Percentiles rank a stretch among this genome's conserved stretches.
These are phyloP conservation scores for Pichia nakasei DNA, from an alignment of 805 yeast species.

Conservation along the genomic window DNA sequence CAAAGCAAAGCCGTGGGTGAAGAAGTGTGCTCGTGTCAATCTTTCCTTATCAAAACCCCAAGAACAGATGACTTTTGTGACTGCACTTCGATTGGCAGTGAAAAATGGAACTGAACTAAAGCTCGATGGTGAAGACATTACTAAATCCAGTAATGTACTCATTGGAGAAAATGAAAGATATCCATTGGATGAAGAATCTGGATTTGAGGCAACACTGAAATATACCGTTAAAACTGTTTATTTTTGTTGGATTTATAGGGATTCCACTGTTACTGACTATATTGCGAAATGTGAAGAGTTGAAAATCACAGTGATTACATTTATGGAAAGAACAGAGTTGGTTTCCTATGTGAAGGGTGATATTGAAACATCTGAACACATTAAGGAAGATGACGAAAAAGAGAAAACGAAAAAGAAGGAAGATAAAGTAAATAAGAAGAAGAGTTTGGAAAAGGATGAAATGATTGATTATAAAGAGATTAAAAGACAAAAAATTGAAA, in stretches of 20 bases:
- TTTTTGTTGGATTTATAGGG: conserved; percentile 72
- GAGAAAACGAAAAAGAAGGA: background rate
- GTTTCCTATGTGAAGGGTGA: conserved; percentile 74
- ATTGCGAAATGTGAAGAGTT: conserved; percentile 59
- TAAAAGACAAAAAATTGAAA: conserved; percentile 23
- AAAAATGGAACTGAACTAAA: background rate
- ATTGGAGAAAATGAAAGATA: background rate
- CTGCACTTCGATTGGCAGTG: background rate
- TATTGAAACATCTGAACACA: conserved; percentile 48
- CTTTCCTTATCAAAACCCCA: too few relatives aligned
- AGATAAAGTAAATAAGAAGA: background rate
- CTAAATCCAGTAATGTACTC: background rate
- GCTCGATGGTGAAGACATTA: background rate
- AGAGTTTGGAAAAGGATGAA: conserved; percentile 1
- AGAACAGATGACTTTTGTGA: background rate
- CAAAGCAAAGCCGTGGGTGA: too few relatives aligned
- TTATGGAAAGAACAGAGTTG: conserved; percentile 78
- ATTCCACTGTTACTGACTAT: conserved; percentile 73
- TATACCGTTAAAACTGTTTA: conserved; percentile 50
- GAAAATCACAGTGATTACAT: conserved; percentile 62
- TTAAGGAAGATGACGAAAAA: conserved; percentile 27
- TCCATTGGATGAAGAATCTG: background rate
- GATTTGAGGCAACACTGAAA: conserved; percentile 32
- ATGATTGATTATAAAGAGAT: conserved; percentile 8
- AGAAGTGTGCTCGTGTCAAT: too few relatives aligned